Percentiles rank a stretch among this genome's conserved stretches.
Evolutionary conservation across 139 green algal species (phyloP).

Genomic region (Coccomyxa sp.): DNA sequence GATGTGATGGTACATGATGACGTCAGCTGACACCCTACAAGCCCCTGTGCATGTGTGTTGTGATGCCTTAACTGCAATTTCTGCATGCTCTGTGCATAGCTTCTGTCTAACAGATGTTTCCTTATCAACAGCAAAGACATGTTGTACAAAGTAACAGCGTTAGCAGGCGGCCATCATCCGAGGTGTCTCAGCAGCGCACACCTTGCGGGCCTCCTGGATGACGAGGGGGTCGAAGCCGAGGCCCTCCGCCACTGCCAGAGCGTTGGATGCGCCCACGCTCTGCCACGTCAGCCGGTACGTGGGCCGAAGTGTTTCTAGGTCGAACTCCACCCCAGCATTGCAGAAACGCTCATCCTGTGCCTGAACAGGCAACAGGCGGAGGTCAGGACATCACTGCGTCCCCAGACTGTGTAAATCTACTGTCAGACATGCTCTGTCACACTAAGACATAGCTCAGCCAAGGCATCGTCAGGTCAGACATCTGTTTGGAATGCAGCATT

Average conservation of each 20-base stretch:
- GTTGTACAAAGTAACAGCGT: background rate
- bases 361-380: background rate
- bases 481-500: background rate
- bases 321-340: slow-evolving; percentile 64
- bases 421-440: background rate
- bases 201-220: slow-evolving; percentile 34
- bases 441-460: background rate
- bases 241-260: slow-evolving; percentile 46
- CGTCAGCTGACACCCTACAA: background rate
- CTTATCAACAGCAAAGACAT: background rate
- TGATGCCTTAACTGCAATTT: background rate
- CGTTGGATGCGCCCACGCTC: slow-evolving; percentile 39
- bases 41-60: background rate
- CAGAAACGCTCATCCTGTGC: slow-evolving; percentile 25
- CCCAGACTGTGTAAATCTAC: background rate
- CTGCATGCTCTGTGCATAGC: too few species aligned
- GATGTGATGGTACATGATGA: background rate
- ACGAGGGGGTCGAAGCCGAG: slow-evolving; percentile 48
- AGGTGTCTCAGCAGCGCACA: slow-evolving; percentile 6
- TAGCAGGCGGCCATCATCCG: background rate
- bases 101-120: background rate
- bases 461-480: background rate
- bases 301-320: slow-evolving; percentile 46
- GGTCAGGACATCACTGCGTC: background rate
- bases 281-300: slow-evolving; percentile 64